Conservation (phyloP, 108 stramenopile genomes). For the Nitzschia palea region DNA sequence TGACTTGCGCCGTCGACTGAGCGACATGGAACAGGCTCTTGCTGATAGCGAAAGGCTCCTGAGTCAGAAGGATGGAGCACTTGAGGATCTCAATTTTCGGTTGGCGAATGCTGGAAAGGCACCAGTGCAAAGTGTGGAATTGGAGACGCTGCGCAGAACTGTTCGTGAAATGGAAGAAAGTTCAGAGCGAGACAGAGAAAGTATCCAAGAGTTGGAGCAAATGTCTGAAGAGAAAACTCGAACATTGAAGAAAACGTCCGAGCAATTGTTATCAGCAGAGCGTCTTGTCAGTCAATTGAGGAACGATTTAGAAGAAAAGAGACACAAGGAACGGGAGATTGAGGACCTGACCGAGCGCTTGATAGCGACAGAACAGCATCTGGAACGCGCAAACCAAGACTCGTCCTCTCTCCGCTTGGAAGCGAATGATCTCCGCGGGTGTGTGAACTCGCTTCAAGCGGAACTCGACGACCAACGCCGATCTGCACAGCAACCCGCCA, state of each 20-base stretch:
- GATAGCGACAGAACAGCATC: background rate
- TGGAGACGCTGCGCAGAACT: constrained; percentile 12
- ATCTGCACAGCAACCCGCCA: background rate
- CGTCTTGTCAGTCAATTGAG: background rate
- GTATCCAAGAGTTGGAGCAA: constrained; percentile 23
- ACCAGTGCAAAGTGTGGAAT: constrained; percentile 25
- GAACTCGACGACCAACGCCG: constrained; percentile 6
- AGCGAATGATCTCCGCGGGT: background rate
- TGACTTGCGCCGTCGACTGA: background rate
- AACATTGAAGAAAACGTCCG: background rate
- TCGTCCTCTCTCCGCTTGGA: background rate
- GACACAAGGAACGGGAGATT: background rate
- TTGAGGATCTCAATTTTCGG: constrained; percentile 13
- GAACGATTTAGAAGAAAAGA: background rate
- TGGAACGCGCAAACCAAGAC: constrained; percentile 6
- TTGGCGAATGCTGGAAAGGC: constrained; percentile 8
- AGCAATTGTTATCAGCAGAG: background rate
- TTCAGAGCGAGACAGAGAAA: background rate
- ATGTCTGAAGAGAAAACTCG: constrained; percentile 10
- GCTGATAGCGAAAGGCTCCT: constrained; percentile 14
- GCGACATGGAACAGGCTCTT: constrained; percentile 1
- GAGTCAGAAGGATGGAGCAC: constrained; percentile 30
- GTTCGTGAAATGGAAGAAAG: constrained; percentile 16
- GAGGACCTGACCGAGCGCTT: background rate
- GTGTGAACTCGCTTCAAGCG: background rate